Evolutionary conservation across 169 alveolate species (phyloP).

Genomic region (Cryptosporidium meleagridis): DNA sequence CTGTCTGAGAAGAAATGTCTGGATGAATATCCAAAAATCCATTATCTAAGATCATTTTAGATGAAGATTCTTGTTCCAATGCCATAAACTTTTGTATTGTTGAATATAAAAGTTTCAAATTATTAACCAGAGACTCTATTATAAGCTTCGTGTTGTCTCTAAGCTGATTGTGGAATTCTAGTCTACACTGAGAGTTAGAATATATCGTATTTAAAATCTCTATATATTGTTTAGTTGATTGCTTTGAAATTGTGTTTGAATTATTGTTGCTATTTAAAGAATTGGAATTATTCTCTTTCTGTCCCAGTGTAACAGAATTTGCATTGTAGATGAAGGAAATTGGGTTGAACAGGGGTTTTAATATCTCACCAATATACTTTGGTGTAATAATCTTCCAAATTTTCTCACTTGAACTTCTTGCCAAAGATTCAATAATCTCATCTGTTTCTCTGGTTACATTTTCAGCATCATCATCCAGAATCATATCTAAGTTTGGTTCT

Average conservation of each 20-base stretch:
- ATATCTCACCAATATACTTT: background rate
- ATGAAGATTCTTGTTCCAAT: background rate
- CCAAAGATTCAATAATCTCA: background rate
- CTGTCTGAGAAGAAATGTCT: background rate
- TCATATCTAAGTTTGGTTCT: background rate
- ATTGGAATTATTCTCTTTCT: constrained; percentile 3
- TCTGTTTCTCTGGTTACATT: background rate
- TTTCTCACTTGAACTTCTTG: background rate
- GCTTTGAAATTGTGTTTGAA: constrained; percentile 4
- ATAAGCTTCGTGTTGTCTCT: background rate
- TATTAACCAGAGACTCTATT: background rate
- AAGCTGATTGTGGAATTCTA: constrained; percentile 16
- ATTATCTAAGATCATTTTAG: background rate
- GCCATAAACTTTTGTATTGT: background rate
- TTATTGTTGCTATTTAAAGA: background rate
- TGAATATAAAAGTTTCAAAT: background rate
- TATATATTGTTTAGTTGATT: constrained; percentile 47
- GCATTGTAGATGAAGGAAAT: constrained; percentile 44
- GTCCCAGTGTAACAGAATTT: constrained; percentile 16
- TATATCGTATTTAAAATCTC: constrained; percentile 8
- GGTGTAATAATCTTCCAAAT: constrained; percentile 9
- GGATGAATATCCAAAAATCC: background rate
- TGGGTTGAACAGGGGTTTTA: constrained; percentile 52
- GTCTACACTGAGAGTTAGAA: constrained; percentile 9
- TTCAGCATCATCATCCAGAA: background rate